These are phyloP conservation scores for Torrubiella hemipterigena DNA, from an alignment of 2,329 filamentous ascomycete genomes.

Conservation along the genomic window DNA sequence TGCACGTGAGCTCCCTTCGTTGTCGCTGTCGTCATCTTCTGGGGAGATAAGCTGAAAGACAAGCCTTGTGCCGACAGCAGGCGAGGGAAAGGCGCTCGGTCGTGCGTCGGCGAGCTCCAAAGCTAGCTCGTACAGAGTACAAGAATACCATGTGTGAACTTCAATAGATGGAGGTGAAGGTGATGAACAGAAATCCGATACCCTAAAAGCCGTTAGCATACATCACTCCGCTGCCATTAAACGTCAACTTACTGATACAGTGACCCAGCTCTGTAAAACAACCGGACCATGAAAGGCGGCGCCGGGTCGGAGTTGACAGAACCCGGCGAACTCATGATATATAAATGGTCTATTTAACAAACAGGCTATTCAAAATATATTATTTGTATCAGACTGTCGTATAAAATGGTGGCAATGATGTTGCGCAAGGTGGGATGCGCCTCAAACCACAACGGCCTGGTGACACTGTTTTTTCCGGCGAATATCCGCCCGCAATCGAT, in stretches of 20 bases:
- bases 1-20: conserved; percentile 17
- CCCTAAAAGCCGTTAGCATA: too few species aligned
- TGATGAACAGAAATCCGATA: too few species aligned
- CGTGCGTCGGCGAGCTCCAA: conserved; percentile 58
- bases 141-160: conserved; percentile 78
- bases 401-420: too few species aligned
- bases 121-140: conserved; percentile 70
- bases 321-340: neutral
- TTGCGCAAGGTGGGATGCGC: too few species aligned
- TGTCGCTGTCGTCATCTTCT: conserved; percentile 41
- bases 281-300: conserved; percentile 71
- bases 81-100: conserved; percentile 57
- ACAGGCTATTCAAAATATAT: neutral
- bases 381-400: too few species aligned
- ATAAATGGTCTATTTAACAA: neutral
- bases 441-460: too few species aligned
- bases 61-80: conserved; percentile 71
- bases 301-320: conserved; percentile 51
- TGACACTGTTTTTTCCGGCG: conserved; percentile 12
- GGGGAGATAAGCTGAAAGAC: conserved; percentile 79
- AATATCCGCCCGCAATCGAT: conserved; percentile 18
- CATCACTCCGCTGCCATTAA: too few species aligned
- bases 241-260: conserved; percentile 71
- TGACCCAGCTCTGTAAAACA: conserved; percentile 61
- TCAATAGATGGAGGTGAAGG: conserved; percentile 58